phyloP scores from a whole-genome alignment of 768 basidiomycete genomes.

The Pholiota microspora region DNA sequence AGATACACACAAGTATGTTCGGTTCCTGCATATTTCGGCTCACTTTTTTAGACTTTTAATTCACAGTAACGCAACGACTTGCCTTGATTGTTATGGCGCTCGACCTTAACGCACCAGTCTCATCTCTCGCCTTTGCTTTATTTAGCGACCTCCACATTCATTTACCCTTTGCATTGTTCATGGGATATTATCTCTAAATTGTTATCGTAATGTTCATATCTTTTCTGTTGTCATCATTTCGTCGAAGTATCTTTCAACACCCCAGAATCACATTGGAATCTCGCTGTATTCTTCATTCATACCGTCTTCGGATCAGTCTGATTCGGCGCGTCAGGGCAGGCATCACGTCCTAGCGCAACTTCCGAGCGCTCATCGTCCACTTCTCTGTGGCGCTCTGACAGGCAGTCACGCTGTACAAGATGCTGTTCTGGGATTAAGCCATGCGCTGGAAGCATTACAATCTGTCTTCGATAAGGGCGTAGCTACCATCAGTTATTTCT shows the following conservation, averaged over 20 bases:
- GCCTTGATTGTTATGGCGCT: slow-evolving; percentile 35
- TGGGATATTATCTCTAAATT: neutral
- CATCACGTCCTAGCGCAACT: no score
- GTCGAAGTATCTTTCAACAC: neutral
- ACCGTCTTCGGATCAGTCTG: no score
- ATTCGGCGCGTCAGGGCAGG: no score
- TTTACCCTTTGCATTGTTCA: neutral
- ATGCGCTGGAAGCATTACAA: no score
- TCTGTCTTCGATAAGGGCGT: no score
- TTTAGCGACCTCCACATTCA: neutral
- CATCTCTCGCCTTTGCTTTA: neutral
- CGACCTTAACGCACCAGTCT: neutral
- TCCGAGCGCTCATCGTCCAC: no score
- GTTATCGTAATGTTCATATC: neutral
- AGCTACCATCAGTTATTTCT: no score
- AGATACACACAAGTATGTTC: slow-evolving; percentile 35
- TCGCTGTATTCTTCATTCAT: no score
- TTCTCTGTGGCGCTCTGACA: no score
- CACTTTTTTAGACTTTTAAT: neutral
- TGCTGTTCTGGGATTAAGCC: no score
- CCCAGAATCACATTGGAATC: neutral
- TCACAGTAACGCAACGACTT: slow-evolving; percentile 35
- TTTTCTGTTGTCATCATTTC: neutral
- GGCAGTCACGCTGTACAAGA: no score
- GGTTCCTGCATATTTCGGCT: neutral